Evolutionary conservation across 139 green algal genomes (phyloP).

Genomic region (Spirogloea muscicola): DNA sequence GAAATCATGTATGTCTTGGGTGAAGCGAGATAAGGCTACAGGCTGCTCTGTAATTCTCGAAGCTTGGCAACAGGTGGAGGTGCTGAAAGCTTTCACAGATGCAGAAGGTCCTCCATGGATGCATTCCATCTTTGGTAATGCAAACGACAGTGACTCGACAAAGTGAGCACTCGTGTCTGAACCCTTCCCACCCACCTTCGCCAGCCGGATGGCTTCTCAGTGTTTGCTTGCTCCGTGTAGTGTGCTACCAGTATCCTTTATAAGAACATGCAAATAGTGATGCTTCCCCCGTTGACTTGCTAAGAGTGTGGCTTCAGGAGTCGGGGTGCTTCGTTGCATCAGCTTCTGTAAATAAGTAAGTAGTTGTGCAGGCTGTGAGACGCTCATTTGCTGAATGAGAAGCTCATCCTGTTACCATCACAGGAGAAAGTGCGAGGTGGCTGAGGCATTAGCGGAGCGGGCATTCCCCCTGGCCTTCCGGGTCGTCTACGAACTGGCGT

Average conservation of each 20-base stretch:
- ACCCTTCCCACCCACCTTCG: not conserved
- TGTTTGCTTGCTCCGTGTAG: not conserved
- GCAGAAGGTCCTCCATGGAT: constrained; percentile 10
- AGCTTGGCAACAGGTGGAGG: constrained; percentile 29
- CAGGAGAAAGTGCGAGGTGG: constrained; percentile 28
- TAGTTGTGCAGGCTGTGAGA: not conserved
- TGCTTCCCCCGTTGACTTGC: not conserved
- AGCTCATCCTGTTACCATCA: not conserved
- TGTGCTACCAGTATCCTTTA: not conserved
- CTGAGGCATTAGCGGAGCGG: constrained; percentile 13
- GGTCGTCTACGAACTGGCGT: constrained; percentile 11
- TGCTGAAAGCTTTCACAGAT: constrained; percentile 10
- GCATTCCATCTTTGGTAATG: constrained; percentile 29
- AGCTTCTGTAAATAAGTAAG: not conserved
- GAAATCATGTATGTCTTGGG: too few species aligned
- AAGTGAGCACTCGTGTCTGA: not conserved
- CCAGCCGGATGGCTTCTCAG: not conserved
- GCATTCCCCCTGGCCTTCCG: constrained; percentile 26
- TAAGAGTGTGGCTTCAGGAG: too few species aligned
- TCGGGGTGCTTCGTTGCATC: too few species aligned
- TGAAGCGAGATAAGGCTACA: too few species aligned
- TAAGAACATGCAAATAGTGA: not conserved
- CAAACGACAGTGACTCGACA: constrained; percentile 32
- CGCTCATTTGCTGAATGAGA: not conserved
- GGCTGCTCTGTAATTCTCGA: too few species aligned